Evolutionary conservation across 129 eudicot species (phyloP), one percentile per base, ranked within the genome.

Genomic region (Lonicera japonica): DNA sequence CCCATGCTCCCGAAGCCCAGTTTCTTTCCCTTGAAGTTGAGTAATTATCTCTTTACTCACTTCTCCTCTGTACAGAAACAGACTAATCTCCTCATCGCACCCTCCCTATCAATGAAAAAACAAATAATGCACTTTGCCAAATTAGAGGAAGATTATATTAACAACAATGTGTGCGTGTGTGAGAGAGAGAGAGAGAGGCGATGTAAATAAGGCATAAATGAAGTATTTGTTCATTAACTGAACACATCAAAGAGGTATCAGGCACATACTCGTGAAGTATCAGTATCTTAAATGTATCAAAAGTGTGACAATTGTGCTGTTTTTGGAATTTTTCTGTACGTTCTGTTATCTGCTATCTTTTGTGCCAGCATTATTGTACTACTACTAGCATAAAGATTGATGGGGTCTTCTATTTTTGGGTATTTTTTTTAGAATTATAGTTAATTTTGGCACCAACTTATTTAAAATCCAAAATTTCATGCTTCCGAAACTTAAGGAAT

Each of bases 71-170:
- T 79, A 94, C 43, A 94, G 69, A 77, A 94, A 86, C 65, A 94
- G 75, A 64, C 99, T 86, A 18, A 94, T 71, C 48, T 83, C 95
- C 74, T 94, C 99, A 68, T 94, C 99, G 65, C 92, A 88, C 21
- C 99, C 99, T 36, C 99, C 99, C 98, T 92, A 48, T 34, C 50
- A 66, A 16, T 50, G 17, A 21, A 63, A 25, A 25, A 53, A 19
- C 51, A 17, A n/a, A 58, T 9, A 48, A 64, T 9, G 11, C 20
- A 14, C 38, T 55, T 55, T 55, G 12, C 57, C 57, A 53, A 54
- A n/a, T n/a, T n/a, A n/a, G n/a, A n/a, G n/a, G n/a, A n/a, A n/a
- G n/a, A 29, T 29, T 29, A 29, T 29, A 29, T 29, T 29, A 29
- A n/a, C n/a, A n/a, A n/a, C n/a, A n/a, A n/a, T n/a, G n/a, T n/a